Percentiles rank a stretch among this genome's conserved stretches.
These are phyloP conservation scores for Ophiostoma angusticollis DNA, from an alignment of 2,329 filamentous ascomycete genomes.

Conservation along the genomic window DNA sequence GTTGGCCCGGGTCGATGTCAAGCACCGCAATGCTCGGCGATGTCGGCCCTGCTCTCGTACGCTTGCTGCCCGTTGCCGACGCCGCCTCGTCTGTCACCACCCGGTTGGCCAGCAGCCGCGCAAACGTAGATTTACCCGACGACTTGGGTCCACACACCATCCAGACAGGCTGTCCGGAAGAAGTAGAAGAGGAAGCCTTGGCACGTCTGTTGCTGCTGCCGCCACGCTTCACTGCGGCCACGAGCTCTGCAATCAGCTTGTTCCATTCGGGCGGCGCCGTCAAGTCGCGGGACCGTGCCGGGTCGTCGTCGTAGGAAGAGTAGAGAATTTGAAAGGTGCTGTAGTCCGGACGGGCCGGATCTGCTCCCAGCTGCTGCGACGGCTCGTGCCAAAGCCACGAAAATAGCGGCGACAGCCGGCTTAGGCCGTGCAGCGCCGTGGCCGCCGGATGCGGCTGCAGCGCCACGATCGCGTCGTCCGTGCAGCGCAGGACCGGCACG, in stretches of 20 bases:
- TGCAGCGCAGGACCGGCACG: constrained; percentile 50
- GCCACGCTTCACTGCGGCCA: constrained; percentile 19
- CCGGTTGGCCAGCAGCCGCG: constrained; percentile 51
- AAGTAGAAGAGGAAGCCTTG: no score
- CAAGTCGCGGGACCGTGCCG: constrained; percentile 35
- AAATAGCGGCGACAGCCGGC: constrained; percentile 52
- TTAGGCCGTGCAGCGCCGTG: constrained; percentile 38
- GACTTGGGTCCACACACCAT: constrained; percentile 59
- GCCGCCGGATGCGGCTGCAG: constrained; percentile 40
- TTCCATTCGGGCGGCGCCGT: constrained; percentile 49
- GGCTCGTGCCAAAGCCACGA: constrained; percentile 50
- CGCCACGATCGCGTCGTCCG: constrained; percentile 37
- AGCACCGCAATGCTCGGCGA: constrained; percentile 40
- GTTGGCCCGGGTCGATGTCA: constrained; percentile 66
- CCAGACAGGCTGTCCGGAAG: constrained; percentile 26
- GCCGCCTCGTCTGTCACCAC: constrained; percentile 39
- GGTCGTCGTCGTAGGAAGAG: constrained; percentile 32
- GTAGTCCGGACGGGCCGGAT: constrained; percentile 45
- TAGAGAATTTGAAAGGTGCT: constrained; percentile 24
- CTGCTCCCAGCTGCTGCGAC: no score
- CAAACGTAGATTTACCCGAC: constrained; percentile 66
- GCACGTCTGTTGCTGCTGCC: no score
- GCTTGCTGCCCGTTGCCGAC: not conserved
- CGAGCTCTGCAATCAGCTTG: constrained; percentile 38
- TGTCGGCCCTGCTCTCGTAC: constrained; percentile 15